Evolutionary conservation across 2,329 filamentous ascomycete species (phyloP).

Genomic region (Aureobasidium sp.): DNA sequence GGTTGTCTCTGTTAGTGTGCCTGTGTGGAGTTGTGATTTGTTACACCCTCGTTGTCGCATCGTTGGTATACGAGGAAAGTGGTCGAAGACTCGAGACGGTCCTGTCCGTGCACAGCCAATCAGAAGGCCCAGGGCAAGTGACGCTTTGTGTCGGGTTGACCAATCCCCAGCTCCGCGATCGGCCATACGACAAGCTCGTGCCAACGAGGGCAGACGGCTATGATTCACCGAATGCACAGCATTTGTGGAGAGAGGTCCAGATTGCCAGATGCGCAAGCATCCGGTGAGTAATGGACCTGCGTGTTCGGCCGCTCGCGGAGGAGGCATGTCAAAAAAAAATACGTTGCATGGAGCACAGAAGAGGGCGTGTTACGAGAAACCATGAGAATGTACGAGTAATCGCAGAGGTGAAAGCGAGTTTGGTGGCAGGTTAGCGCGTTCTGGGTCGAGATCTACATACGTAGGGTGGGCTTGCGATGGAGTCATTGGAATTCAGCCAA

Average conservation of each 20-base stretch:
- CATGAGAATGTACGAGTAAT: slow-evolving; percentile 8
- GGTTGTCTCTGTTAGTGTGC: neutral
- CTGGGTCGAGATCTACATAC: slow-evolving; percentile 1
- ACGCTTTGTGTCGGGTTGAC: slow-evolving; percentile 5
- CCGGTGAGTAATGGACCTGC: neutral
- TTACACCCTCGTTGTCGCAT: neutral
- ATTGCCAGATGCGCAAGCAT: neutral
- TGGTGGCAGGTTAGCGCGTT: slow-evolving; percentile 6
- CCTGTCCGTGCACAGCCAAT: neutral
- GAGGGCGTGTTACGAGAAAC: neutral
- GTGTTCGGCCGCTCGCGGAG: neutral
- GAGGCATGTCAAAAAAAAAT: neutral
- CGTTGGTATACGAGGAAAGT: neutral
- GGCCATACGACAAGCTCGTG: neutral
- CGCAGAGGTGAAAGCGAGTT: neutral
- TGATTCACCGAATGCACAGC: slow-evolving; percentile 5
- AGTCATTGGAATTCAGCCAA: slow-evolving; percentile 5
- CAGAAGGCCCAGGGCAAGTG: neutral
- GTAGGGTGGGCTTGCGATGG: neutral
- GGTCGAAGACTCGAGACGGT: neutral
- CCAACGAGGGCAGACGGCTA: neutral
- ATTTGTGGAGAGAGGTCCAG: slow-evolving; percentile 9
- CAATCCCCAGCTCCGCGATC: neutral
- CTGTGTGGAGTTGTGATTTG: neutral
- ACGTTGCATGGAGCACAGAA: neutral